Evolutionary conservation across 257 asterid genomes (phyloP).

Genomic region (Thymus mandschuricus): DNA sequence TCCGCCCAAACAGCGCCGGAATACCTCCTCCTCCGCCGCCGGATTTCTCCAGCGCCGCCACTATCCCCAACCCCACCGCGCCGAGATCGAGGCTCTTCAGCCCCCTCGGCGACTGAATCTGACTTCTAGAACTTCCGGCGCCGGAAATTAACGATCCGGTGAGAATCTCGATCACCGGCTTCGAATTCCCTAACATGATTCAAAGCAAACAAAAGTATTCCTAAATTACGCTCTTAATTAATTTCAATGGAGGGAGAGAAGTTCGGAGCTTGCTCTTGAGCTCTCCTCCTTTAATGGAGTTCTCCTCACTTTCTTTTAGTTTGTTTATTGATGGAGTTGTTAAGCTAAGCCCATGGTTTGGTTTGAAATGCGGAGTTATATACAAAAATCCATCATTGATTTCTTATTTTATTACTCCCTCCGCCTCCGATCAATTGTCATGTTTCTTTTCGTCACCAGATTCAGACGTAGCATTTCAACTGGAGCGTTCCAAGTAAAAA

Average conservation of each 20-base stretch:
- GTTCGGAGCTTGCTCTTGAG: background rate
- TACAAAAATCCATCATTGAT: conserved; percentile 4
- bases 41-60: conserved; percentile 78
- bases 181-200: conserved; percentile 66
- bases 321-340: conserved; percentile 46
- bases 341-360: conserved; percentile 62
- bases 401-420: background rate
- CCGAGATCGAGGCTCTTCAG: conserved; percentile 57
- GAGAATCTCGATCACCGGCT: conserved; percentile 60
- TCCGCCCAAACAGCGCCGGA: conserved; percentile 49
- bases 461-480: too few species aligned
- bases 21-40: conserved; percentile 31
- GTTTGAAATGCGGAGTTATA: conserved; percentile 41
- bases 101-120: conserved; percentile 60
- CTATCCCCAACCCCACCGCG: conserved; percentile 84
- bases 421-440: too few species aligned
- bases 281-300: conserved; percentile 28
- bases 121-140: conserved; percentile 54
- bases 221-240: background rate
- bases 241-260: conserved; percentile 6
- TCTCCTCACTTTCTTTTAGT: conserved; percentile 17
- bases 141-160: conserved; percentile 49
- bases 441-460: too few species aligned
- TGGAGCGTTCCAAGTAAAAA: too few species aligned
- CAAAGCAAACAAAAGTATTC: too few species aligned